Percentiles rank a stretch among this genome's conserved stretches.
phyloP scores from a whole-genome alignment of 192 early-diverging fungal species.

The Dissophora ornata region DNA sequence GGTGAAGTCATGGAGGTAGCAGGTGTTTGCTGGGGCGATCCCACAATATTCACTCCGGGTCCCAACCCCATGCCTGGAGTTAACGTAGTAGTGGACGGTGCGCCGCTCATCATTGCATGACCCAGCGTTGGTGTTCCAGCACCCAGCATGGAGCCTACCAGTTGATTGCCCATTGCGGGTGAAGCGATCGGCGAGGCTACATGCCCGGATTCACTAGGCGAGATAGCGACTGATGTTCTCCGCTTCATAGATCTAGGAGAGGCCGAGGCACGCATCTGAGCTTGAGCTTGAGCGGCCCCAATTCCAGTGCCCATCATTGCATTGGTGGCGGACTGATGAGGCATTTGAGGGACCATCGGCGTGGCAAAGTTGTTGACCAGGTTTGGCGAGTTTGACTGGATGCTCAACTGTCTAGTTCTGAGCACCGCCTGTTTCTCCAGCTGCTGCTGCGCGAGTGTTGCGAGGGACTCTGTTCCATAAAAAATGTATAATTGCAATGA shows the following conservation, averaged over 20 bases:
- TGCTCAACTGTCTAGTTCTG: slow-evolving; percentile 12
- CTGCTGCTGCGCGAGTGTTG: slow-evolving; percentile 15
- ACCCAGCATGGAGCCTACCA: neutral
- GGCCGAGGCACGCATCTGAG: slow-evolving; percentile 17
- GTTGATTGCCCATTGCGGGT: slow-evolving; percentile 22
- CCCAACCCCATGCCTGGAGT: slow-evolving; percentile 3
- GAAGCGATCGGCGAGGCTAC: slow-evolving; percentile 14
- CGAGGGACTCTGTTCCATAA: slow-evolving; percentile 34
- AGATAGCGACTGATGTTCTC: slow-evolving; percentile 32
- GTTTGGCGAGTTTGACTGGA: slow-evolving; percentile 1
- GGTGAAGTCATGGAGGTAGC: slow-evolving; percentile 29
- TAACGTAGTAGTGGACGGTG: neutral
- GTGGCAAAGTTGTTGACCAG: neutral
- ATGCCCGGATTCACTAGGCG: slow-evolving; percentile 20
- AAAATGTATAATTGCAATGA: neutral
- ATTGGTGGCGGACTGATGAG: neutral
- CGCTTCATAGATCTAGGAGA: slow-evolving; percentile 45
- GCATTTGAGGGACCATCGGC: neutral
- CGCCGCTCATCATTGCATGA: neutral
- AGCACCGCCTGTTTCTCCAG: slow-evolving; percentile 8
- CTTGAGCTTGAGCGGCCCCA: neutral
- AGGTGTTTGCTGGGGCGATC: slow-evolving; percentile 15
- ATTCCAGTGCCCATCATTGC: neutral
- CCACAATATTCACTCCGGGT: slow-evolving; percentile 16
- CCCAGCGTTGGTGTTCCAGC: neutral